Evolutionary conservation across 495 filamentous ascomycete genomes (phyloP), one percentile per base, ranked within the genome.

Genomic region (Hyaloscypha finlandica): DNA sequence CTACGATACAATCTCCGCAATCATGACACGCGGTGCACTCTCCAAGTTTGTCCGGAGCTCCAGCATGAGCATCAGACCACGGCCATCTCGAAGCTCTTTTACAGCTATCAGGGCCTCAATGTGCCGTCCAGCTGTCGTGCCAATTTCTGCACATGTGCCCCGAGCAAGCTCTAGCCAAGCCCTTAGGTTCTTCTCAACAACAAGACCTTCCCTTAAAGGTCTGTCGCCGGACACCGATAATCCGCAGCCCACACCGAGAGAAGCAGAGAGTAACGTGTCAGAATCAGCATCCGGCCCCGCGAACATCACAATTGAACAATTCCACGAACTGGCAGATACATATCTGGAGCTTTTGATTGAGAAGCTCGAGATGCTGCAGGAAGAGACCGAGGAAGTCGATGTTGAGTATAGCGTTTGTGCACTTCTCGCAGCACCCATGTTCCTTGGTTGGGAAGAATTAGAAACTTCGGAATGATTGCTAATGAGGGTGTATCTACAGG

Each of bases 291-390:
- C 59, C 8, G 66, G 20, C 14, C 61, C 71, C 16, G 68, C 67
- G 1, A 64, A 75, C 3, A 42, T 75, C n/a, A 69, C 57, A 3
- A 61, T 16, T 30, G 71, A 73, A 39, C 8, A 80, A 62, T 88
- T 83, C 68, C 80, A 88, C 52, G 65, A 74, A 1, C 65, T 86
- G 1, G 77, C 84, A 0, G 81, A 87, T 55, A 64, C 70, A 11
- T 86, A 81, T 54, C 71, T 88, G n/a, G 79, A 91, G 19, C 79
- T 79, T 2, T 85, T 93, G 30, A 73, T 92, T 8, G 80, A 82
- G 64, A 87, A 88, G 57, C 86, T 90, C 59, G 87, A 91, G 68
- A 79, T 79, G 55, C 80, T 92, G 64, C 84, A 86, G 70, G 86
- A 90, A 68, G 80, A 86, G 64, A 76, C 82, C 4, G 80, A 82